These are phyloP conservation scores for Colletotrichum chrysophilum DNA, from an alignment of 2,329 filamentous ascomycete genomes.

Conservation along the genomic window DNA sequence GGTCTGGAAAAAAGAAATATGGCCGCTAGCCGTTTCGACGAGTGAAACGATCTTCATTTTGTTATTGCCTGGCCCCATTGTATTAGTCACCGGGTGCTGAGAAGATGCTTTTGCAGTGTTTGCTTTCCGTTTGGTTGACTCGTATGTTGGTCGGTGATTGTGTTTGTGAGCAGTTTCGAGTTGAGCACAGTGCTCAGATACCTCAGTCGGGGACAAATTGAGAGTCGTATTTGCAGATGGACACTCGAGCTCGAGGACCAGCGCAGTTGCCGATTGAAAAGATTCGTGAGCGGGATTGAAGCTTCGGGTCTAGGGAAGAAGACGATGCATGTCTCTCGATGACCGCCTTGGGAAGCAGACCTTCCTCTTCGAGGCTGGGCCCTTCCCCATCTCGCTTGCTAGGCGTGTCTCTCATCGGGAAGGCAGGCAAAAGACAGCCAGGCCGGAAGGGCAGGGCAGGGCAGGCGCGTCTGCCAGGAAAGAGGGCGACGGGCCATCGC, in stretches of 20 bases:
- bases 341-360: neutral
- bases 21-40: neutral
- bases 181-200: neutral
- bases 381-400: neutral
- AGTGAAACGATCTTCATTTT: neutral
- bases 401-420: neutral
- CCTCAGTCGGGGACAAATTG: neutral
- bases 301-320: neutral
- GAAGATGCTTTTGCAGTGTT: neutral
- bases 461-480: neutral
- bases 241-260: neutral
- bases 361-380: neutral
- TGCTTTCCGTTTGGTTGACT: neutral
- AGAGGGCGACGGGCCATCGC: neutral
- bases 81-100: neutral
- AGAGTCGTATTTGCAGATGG: neutral
- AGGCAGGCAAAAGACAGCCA: neutral
- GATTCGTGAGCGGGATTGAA: neutral
- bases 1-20: neutral
- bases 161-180: neutral
- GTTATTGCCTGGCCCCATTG: neutral
- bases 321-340: neutral
- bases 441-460: neutral
- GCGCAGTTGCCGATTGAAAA: neutral
- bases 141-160: neutral